phyloP scores from a whole-genome alignment of 441 rosid species.

The Populus tomentosa region DNA sequence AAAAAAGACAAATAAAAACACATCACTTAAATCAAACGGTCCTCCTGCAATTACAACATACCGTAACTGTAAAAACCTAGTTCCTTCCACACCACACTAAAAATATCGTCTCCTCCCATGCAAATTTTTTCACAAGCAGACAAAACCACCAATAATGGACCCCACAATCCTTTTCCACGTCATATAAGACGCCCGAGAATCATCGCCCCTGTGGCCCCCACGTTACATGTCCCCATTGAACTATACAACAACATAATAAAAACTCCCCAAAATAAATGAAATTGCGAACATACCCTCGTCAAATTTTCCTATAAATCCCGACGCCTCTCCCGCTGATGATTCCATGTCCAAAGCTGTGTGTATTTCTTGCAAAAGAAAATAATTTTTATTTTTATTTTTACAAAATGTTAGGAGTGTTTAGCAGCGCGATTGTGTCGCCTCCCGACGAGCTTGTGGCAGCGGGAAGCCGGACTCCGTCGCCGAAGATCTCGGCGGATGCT shows the following conservation, averaged over 20 bases:
- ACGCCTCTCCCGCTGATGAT: neutral
- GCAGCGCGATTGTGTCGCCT: constrained; percentile 66
- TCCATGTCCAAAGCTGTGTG: constrained; percentile 13
- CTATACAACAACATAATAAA: neutral
- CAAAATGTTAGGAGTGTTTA: constrained; percentile 83
- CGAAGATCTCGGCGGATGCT: constrained; percentile 56
- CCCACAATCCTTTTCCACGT: constrained; percentile 12
- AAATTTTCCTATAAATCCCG: constrained; percentile 20
- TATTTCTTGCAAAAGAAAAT: neutral
- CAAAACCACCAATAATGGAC: neutral
- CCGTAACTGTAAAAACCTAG: no score
- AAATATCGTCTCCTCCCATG: no score
- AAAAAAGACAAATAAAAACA: no score
- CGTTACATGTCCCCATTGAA: neutral
- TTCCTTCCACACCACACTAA: no score
- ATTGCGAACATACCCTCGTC: constrained; percentile 23
- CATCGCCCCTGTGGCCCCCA: constrained; percentile 36
- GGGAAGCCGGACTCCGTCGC: constrained; percentile 93
- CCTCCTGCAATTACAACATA: no score
- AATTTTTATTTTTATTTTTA: neutral
- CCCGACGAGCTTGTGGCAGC: constrained; percentile 97
- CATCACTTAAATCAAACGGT: no score
- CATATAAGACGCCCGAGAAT: constrained; percentile 19
- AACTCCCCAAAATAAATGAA: neutral
- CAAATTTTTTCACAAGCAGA: neutral